Percentiles rank a stretch among this genome's conserved stretches.
These are phyloP conservation scores for Fomitopsis pinicola DNA, from an alignment of 1,284 basidiomycete species.

Conservation along the genomic window DNA sequence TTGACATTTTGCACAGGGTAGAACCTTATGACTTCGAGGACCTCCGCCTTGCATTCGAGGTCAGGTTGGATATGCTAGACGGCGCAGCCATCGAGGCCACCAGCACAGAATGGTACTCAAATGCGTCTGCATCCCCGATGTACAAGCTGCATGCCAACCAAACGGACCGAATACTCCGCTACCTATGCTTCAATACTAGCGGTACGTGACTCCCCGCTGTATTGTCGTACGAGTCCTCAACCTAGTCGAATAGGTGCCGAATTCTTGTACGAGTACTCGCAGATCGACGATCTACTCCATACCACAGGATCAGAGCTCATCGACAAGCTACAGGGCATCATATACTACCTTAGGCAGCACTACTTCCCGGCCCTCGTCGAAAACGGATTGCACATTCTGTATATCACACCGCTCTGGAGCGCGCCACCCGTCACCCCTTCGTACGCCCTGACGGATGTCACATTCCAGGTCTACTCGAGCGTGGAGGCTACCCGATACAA, in stretches of 20 bases:
- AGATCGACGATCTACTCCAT: constrained; percentile 15
- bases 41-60: constrained; percentile 29
- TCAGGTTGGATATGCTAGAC: constrained; percentile 24
- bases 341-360: constrained; percentile 16
- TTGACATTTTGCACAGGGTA: constrained; percentile 4
- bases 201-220: constrained; percentile 12
- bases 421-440: constrained; percentile 2
- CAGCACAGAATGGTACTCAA: neutral
- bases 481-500: constrained; percentile 8
- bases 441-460: constrained; percentile 17
- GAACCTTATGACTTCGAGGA: constrained; percentile 19
- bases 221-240: neutral
- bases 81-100: neutral
- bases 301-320: constrained; percentile 9
- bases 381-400: constrained; percentile 19
- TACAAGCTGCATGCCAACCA: constrained; percentile 8
- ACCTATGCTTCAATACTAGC: constrained; percentile 20
- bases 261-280: constrained; percentile 16
- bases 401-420: constrained; percentile 20
- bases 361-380: constrained; percentile 19
- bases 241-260: constrained; percentile 13
- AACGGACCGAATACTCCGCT: constrained; percentile 12
- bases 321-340: constrained; percentile 12
- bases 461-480: constrained; percentile 17
- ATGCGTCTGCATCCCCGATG: neutral